phyloP scores from a whole-genome alignment of 2,329 filamentous ascomycete genomes.

The Sclerotinia sclerotiorum region DNA sequence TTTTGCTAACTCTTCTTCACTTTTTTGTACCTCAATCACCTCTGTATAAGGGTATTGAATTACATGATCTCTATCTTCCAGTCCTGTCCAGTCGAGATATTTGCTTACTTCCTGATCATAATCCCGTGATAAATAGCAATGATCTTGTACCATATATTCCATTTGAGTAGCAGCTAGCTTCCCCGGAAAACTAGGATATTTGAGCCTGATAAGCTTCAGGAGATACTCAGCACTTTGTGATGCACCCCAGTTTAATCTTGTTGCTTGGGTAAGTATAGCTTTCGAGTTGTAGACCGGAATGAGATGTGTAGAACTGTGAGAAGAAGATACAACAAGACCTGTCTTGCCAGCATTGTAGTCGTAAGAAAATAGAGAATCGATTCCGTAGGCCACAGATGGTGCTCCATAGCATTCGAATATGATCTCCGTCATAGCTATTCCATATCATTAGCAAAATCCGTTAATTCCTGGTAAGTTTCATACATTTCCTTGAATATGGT shows the following conservation, averaged over 20 bases:
- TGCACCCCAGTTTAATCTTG: conserved; percentile 91
- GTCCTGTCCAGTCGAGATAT: conserved; percentile 86
- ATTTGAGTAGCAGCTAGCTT: conserved; percentile 85
- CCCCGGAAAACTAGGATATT: conserved; percentile 85
- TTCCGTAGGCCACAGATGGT: conserved; percentile 86
- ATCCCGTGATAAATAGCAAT: conserved; percentile 84
- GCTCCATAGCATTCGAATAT: conserved; percentile 94
- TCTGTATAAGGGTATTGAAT: conserved; percentile 94
- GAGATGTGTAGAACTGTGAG: conserved; percentile 89
- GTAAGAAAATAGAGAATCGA: conserved; percentile 96
- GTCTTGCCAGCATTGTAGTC: conserved; percentile 80
- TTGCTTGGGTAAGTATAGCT: conserved; percentile 79
- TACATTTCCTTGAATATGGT: conserved; percentile 84
- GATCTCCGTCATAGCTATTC: conserved; percentile 89
- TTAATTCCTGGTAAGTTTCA: conserved; percentile 40
- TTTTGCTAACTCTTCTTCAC: conserved; percentile 84
- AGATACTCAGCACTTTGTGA: conserved; percentile 88
- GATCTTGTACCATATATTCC: conserved; percentile 81
- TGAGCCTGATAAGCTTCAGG: conserved; percentile 81
- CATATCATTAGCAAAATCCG: conserved; percentile 36
- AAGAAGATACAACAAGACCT: conserved; percentile 87
- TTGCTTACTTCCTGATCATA: conserved; percentile 75
- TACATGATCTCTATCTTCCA: conserved; percentile 85
- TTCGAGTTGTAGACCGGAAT: conserved; percentile 90
- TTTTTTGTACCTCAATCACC: conserved; percentile 86